Conservation (phyloP, 2,329 filamentous ascomycete genomes). For the Aspergillus neoniger region DNA sequence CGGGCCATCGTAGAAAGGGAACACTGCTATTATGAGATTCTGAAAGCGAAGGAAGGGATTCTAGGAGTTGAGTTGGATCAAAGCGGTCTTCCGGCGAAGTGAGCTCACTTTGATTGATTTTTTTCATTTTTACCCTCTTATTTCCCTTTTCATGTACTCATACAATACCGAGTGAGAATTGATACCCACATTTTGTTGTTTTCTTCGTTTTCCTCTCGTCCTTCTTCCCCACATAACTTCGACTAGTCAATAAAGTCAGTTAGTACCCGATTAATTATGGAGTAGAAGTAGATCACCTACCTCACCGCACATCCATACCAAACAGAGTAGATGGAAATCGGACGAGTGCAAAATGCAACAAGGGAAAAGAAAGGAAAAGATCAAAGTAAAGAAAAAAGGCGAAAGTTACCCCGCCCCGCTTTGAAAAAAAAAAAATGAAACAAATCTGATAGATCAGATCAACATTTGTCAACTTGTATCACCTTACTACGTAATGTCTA, state of each 20-base stretch:
- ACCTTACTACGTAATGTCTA: too few relatives aligned
- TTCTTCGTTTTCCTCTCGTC: neutral
- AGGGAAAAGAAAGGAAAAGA: neutral
- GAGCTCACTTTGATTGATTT: neutral
- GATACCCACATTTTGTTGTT: neutral
- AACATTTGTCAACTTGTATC: too few relatives aligned
- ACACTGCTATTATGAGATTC: neutral
- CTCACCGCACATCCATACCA: too few relatives aligned
- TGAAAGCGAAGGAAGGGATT: neutral
- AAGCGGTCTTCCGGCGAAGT: neutral
- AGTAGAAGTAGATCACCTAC: too few relatives aligned
- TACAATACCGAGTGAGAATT: conserved; percentile 1
- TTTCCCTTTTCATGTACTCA: neutral
- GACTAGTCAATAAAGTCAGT: neutral
- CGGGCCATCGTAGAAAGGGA: neutral
- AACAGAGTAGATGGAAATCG: too few relatives aligned
- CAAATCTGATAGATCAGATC: neutral
- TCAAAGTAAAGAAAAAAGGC: neutral
- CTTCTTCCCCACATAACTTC: neutral
- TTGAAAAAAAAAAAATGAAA: neutral
- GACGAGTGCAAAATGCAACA: neutral
- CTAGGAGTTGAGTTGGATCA: conserved; percentile 7
- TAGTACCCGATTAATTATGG: too few relatives aligned
- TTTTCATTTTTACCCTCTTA: conserved; percentile 6
- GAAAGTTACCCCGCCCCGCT: neutral